These are phyloP conservation scores for Zoysia japonica DNA, from an alignment of 176 grass and related monocot species.

Conservation along the genomic window DNA sequence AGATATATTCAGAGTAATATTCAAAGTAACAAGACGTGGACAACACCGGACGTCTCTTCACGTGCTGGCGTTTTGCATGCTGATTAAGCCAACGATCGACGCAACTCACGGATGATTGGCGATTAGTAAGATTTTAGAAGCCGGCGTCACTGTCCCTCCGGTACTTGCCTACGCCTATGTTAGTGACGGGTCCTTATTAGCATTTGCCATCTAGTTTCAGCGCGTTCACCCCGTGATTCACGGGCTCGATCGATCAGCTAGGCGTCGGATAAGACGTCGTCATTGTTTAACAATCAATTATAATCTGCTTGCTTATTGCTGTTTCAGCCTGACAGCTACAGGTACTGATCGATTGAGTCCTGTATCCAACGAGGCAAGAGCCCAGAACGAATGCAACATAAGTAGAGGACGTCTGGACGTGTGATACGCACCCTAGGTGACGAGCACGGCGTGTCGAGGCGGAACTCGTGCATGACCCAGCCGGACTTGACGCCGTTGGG, in stretches of 20 bases:
- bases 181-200: neutral
- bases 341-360: neutral
- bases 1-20: neutral
- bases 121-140: too few relatives aligned
- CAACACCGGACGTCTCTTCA: conserved; percentile 14
- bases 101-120: neutral
- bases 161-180: neutral
- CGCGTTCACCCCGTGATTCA: conserved; percentile 26
- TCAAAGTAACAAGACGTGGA: neutral
- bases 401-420: too few relatives aligned
- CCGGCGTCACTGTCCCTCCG: conserved; percentile 8
- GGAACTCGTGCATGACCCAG: conserved; percentile 87
- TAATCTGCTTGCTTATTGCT: neutral
- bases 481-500: conserved; percentile 62
- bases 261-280: neutral
- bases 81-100: neutral
- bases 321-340: neutral
- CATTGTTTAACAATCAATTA: neutral
- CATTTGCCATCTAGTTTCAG: conserved; percentile 11
- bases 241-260: neutral
- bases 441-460: conserved; percentile 55
- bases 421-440: conserved; percentile 49
- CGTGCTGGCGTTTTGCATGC: conserved; percentile 28
- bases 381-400: neutral
- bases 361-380: neutral